A percentile compares a stretch with the other conserved stretches of the same genome.
Conservation (phyloP, 192 early-diverging fungal species). For the Phlyctochytrium arcticum region DNA sequence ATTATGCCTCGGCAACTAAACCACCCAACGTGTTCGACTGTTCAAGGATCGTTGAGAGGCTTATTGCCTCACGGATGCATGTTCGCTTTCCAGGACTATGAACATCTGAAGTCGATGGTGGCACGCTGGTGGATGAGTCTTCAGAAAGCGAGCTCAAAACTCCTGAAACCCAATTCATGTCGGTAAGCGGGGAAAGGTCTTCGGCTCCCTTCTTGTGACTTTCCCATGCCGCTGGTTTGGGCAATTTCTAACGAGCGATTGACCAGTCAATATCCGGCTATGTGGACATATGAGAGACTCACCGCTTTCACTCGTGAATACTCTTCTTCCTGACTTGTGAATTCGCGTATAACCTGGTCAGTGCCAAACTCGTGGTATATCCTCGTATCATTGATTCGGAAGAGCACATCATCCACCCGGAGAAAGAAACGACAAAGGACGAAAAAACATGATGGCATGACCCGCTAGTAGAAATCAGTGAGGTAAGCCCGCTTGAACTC, state of each 20-base stretch:
- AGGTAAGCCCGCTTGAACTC: too few species aligned
- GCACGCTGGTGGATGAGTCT: too few species aligned
- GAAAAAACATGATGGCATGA: slow-evolving; percentile 91
- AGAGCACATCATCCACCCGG: slow-evolving; percentile 90
- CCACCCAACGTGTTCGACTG: too few species aligned
- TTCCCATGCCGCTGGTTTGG: slow-evolving; percentile 21
- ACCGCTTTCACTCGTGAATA: slow-evolving; percentile 53
- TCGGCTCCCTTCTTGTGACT: slow-evolving; percentile 1
- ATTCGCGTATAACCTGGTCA: slow-evolving; percentile 62
- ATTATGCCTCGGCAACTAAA: too few species aligned
- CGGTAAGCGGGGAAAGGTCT: slow-evolving; percentile 29
- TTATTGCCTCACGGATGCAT: too few species aligned
- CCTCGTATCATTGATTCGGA: slow-evolving; percentile 86
- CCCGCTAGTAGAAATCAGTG: slow-evolving; percentile 58
- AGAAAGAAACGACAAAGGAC: slow-evolving; percentile 84
- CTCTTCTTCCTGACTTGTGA: slow-evolving; percentile 59
- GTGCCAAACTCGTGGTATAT: slow-evolving; percentile 84
- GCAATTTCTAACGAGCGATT: slow-evolving; percentile 28
- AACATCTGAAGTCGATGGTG: too few species aligned
- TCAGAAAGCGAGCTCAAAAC: too few species aligned
- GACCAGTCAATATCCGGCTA: neutral
- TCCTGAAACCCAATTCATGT: slow-evolving; percentile 35
- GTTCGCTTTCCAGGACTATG: too few species aligned
- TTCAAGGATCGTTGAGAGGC: too few species aligned
- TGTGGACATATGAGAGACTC: neutral